phyloP scores from a whole-genome alignment of 345 rosid species.

The Gossypium arboreum region DNA sequence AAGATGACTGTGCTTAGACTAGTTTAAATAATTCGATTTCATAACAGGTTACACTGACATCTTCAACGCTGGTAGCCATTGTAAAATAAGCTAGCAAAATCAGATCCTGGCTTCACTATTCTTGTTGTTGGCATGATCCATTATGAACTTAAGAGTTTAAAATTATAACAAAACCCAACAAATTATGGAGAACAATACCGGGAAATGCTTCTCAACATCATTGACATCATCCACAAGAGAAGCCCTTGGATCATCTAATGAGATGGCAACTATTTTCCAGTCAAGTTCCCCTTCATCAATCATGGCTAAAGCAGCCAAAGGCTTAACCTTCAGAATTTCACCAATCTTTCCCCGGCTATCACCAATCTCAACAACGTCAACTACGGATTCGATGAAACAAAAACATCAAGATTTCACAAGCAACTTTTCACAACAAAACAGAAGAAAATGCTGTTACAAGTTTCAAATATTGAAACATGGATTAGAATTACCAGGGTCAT shows the following conservation, averaged over 20 bases:
- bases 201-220: conserved; percentile 90
- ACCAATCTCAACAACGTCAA: conserved; percentile 97
- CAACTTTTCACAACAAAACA: not conserved
- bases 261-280: conserved; percentile 94
- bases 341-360: conserved; percentile 63
- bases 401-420: not conserved
- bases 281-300: conserved; percentile 98
- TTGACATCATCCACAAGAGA: conserved; percentile 83
- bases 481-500: conserved; percentile 64
- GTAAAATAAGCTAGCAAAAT: not conserved
- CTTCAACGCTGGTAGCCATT: not conserved
- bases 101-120: not conserved
- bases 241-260: conserved; percentile 93
- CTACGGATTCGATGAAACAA: conserved; percentile 28
- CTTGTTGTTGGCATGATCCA: not conserved
- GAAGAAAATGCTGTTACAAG: not conserved
- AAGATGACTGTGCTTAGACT: not conserved
- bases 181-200: conserved; percentile 38
- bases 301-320: conserved; percentile 90
- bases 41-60: not conserved
- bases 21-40: not conserved
- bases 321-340: conserved; percentile 75
- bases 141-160: not conserved
- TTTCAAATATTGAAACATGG: not conserved
- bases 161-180: not conserved